phyloP scores from a whole-genome alignment of 1,139 yeast genomes.

The Geotrichum australiense region DNA sequence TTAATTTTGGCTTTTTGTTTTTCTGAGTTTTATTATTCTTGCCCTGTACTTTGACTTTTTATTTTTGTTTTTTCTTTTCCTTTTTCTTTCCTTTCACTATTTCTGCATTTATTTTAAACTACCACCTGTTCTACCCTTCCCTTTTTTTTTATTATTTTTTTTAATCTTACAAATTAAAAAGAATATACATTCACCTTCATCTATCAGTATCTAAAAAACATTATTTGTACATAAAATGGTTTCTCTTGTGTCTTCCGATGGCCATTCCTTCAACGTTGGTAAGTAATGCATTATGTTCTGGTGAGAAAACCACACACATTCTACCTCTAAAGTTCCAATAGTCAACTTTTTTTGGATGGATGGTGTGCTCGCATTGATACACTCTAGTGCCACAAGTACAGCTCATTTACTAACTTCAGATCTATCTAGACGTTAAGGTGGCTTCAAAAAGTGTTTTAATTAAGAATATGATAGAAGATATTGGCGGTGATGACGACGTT shows the following conservation, averaged over 20 bases:
- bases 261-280: conserved; percentile 37
- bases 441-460: conserved; percentile 86
- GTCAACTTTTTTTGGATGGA: too few species aligned
- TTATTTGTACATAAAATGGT: conserved; percentile 25
- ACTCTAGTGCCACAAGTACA: background rate
- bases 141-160: too few species aligned
- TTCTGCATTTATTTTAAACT: background rate
- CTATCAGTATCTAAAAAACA: background rate
- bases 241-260: conserved; percentile 37
- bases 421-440: conserved; percentile 56
- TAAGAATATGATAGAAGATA: conserved; percentile 71
- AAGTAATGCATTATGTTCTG: conserved; percentile 21
- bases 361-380: background rate
- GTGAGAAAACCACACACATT: too few species aligned
- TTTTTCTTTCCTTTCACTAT: background rate
- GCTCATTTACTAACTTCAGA: conserved; percentile 4
- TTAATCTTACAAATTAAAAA: background rate
- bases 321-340: background rate
- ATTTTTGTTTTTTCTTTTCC: background rate
- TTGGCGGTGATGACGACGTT: conserved; percentile 53
- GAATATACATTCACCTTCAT: background rate
- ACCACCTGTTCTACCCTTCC: background rate
- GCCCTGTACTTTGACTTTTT: too few species aligned
- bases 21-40: background rate
- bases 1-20: background rate